Percentiles rank a stretch among this genome's conserved stretches.
Evolutionary conservation across 805 yeast species (phyloP).

Genomic region (Teunomyces tritomae): DNA sequence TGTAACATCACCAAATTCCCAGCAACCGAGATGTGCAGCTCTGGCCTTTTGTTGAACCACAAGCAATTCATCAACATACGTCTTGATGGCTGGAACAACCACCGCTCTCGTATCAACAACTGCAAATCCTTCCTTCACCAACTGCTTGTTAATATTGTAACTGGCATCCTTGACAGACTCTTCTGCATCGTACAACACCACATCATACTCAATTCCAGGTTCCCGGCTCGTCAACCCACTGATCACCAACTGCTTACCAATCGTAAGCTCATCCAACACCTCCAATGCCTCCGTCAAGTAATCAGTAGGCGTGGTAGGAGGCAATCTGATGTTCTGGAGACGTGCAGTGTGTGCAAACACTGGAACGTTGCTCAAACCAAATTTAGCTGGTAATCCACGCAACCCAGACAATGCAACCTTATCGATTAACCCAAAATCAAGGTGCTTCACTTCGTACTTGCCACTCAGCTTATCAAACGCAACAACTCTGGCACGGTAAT

Average conservation of each 20-base stretch:
- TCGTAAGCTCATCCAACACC: constrained; percentile 50
- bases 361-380: constrained; percentile 36
- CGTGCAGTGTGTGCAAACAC: constrained; percentile 56
- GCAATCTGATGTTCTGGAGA: constrained; percentile 53
- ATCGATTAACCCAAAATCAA: constrained; percentile 61
- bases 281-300: constrained; percentile 54
- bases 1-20: constrained; percentile 75
- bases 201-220: constrained; percentile 45
- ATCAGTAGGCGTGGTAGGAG: constrained; percentile 55
- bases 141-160: constrained; percentile 58
- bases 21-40: constrained; percentile 55
- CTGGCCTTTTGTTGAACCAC: constrained; percentile 50
- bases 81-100: constrained; percentile 28
- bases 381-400: constrained; percentile 53
- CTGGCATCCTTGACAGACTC: constrained; percentile 51
- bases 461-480: constrained; percentile 43
- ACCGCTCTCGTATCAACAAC: constrained; percentile 42
- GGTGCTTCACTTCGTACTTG: constrained; percentile 50
- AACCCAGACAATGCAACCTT: constrained; percentile 43
- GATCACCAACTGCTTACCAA: constrained; percentile 54
- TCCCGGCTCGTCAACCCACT: constrained; percentile 44
- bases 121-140: constrained; percentile 60
- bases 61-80: constrained; percentile 32
- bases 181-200: constrained; percentile 55
- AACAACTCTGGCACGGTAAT: constrained; percentile 56